Base-by-base conservation (phyloP, 1,284 basidiomycete genomes). In the Ustilago tritici region DNA sequence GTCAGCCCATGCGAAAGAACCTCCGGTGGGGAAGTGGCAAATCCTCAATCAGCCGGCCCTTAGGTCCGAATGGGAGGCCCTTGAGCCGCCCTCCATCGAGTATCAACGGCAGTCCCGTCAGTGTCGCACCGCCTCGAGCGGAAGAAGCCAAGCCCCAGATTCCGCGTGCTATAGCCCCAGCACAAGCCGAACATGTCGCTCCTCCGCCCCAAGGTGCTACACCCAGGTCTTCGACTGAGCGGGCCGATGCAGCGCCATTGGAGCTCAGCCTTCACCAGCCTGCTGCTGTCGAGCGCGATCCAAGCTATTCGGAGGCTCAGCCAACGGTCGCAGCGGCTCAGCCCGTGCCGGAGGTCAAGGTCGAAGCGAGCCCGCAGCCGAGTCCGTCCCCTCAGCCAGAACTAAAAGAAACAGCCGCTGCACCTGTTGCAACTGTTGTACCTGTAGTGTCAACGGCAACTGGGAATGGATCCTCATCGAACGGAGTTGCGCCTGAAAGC, bases 11-110 rank as follows among this genome's bases (percentile, higher is more conserved):
- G 62, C 80, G 84, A 31, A 84, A 78, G 71, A 85, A 85, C 52
- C 52, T 85, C 34, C 74, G 84, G 5, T 85, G 84, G 84, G 84
- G 84, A 32, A 83, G 70, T 54, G 84, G 84, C 31, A 85, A 85
- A 57, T 72, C 78, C 7, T 83, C 82, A 19, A 46, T 62, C 14
- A 83, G 82, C 52, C 76, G 83, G 0, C 77, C 76, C 0, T 11
- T 83, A 50, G 73, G 74, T 12, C 74, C 65, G n/a, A 70, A 68
- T 47, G 65, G 62, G 36, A 78, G 76, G 43, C 76, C 76, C 3
- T 31, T 70, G 0, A 68, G 59, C 2, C 76, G 71, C 28, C 60
- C 75, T 14, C 56, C 65, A 31, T n/a, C 66, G 12, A 57, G 65
- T 46, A 64, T 67, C 32, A 68, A 71, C 19, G 70, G 64, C 19